Evolutionary conservation across 1,284 basidiomycete genomes (phyloP), one percentile per base, ranked within the genome.

Genomic region (Neonothopanus nambi): DNA sequence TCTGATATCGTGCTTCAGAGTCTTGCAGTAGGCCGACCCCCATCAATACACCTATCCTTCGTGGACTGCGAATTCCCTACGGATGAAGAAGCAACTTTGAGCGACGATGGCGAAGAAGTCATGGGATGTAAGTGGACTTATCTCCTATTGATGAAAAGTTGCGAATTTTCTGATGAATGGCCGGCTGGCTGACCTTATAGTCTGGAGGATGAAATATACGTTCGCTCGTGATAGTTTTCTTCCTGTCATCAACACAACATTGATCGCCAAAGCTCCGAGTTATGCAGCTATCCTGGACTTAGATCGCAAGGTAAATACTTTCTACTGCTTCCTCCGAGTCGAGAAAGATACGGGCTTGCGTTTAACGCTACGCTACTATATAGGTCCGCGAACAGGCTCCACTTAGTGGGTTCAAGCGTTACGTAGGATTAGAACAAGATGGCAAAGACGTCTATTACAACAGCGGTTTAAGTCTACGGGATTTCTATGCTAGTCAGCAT

Each of bases 41-140:
- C 76, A 1, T 69, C 75, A 3, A 75, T 78, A 20, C 69, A 74
- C 45, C 67, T 74, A 0, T 73, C 75, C 1, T 78, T 75, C 48
- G 72, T 78, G 5, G 77, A 79, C 48, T 77, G 75, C 60, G 75
- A 76, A 52, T 74, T 74, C 52, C 77, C 78, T 4, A 58, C 65
- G 6, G 77, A 79, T 50, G 74, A 78, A 52, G 77, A 78, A 58
- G 70, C 69, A 2, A 70, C 68, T 1, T 41, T 74, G n/a, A 72
- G 63, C 40, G 67, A 71, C 18, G 48, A 63, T 3, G 72, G 74
- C 1, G 69, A 76, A 43, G 59, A 67, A 11, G 70, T 75, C 39
- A 67, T 63, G 48, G 76, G 76, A 46, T 42, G 49, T 51, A 23
- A 42, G 49, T 43, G 17, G 1, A 11, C 11, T 33, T 8, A 13